Conservation (phyloP, 2,329 filamentous ascomycete genomes). For the Sphaerulina vaccinii region DNA sequence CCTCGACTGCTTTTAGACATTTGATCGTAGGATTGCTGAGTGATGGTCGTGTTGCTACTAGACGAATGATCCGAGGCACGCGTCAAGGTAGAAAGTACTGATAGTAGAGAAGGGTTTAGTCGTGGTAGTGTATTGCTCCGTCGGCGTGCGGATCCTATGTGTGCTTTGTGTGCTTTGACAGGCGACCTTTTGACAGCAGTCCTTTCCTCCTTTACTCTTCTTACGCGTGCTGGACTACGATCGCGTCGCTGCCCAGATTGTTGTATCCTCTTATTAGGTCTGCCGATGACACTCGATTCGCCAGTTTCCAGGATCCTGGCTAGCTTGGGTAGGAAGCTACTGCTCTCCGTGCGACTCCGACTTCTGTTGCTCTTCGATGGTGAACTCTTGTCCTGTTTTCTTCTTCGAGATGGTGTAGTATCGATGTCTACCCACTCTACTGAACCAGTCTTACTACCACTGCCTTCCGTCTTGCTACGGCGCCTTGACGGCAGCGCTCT, state of each 20-base stretch:
- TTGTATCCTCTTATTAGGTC: constrained; percentile 19
- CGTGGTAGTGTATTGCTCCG: constrained; percentile 34
- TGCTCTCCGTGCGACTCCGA: constrained; percentile 20
- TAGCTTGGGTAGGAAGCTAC: constrained; percentile 42
- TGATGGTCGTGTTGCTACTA: constrained; percentile 49
- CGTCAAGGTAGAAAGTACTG: constrained; percentile 44
- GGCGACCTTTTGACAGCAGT: constrained; percentile 29
- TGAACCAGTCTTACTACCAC: constrained; percentile 20
- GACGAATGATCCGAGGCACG: constrained; percentile 43
- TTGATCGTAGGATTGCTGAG: constrained; percentile 44
- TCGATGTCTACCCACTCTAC: constrained; percentile 34
- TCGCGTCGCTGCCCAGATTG: constrained; percentile 22
- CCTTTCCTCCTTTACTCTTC: constrained; percentile 23
- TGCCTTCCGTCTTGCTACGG: constrained; percentile 25
- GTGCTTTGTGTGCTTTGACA: constrained; percentile 17
- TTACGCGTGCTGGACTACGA: constrained; percentile 12
- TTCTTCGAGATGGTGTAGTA: constrained; percentile 16
- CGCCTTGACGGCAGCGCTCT: constrained; percentile 23
- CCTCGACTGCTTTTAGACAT: constrained; percentile 13
- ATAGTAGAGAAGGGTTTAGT: constrained; percentile 44
- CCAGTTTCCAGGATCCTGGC: constrained; percentile 43
- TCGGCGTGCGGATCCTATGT: constrained; percentile 14
- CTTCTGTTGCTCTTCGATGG: constrained; percentile 16
- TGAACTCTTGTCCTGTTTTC: constrained; percentile 16
- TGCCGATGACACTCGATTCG: constrained; percentile 28